These are phyloP conservation scores for Mycena rebaudengoi DNA, from an alignment of 768 basidiomycete genomes.

Conservation along the genomic window DNA sequence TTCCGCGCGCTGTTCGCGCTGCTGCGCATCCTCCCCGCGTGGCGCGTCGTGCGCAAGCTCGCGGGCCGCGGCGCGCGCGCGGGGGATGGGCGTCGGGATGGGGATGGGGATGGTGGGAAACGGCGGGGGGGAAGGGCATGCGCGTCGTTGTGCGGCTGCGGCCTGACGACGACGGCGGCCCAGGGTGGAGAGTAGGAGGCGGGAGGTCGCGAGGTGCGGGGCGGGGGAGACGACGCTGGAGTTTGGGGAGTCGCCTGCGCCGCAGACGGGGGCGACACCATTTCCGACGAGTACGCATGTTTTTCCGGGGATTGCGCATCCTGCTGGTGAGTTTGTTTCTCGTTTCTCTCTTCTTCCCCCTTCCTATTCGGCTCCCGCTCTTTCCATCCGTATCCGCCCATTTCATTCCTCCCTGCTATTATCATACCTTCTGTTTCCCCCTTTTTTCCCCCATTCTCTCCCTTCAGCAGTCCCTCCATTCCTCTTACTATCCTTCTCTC, in stretches of 20 bases:
- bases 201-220: neutral
- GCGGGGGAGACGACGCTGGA: conserved; percentile 37
- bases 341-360: neutral
- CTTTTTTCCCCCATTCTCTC: neutral
- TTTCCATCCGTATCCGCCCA: neutral
- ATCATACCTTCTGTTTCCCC: neutral
- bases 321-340: conserved; percentile 38
- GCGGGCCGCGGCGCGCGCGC: conserved; percentile 47
- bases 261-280: conserved; percentile 45
- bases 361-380: neutral
- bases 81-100: neutral
- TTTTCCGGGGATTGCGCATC: conserved; percentile 76
- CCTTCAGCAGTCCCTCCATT: too few relatives aligned
- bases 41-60: conserved; percentile 74
- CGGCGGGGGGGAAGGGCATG: conserved; percentile 14
- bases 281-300: conserved; percentile 61
- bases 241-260: conserved; percentile 50
- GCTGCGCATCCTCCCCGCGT: conserved; percentile 77
- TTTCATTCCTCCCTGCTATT: neutral
- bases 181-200: neutral
- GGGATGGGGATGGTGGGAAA: neutral
- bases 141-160: conserved; percentile 35
- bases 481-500: too few relatives aligned
- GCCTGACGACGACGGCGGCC: conserved; percentile 8
- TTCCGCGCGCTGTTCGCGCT: conserved; percentile 82